Percentiles rank a stretch among this genome's conserved stretches.
Conservation (phyloP, 129 eudicot genomes). For the Flaveria trinervia region DNA sequence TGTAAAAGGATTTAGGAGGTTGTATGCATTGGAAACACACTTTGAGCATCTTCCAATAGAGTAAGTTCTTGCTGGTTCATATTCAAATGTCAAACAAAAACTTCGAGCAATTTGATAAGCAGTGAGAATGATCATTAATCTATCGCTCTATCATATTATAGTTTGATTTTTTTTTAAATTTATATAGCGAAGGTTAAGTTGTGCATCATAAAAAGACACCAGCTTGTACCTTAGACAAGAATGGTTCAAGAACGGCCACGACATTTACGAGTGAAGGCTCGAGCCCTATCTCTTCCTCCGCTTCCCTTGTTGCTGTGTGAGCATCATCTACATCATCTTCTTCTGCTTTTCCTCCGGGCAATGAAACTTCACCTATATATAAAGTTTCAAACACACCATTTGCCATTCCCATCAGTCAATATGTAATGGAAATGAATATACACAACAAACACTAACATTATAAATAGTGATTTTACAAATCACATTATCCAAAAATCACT, state of each 20-base stretch:
- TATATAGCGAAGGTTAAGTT: not conserved
- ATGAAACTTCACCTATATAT: constrained; percentile 77
- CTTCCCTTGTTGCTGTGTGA: constrained; percentile 87
- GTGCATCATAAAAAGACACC: not conserved
- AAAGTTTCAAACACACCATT: not conserved
- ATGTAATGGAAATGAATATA: no score
- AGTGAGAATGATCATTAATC: not conserved
- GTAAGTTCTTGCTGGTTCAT: no score
- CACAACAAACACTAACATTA: not conserved
- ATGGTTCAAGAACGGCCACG: constrained; percentile 85
- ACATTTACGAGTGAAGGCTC: constrained; percentile 88
- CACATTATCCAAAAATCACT: not conserved
- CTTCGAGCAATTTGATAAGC: no score
- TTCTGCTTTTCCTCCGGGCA: constrained; percentile 96
- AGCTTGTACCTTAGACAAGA: constrained; percentile 67
- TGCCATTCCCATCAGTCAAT: not conserved
- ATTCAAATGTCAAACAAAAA: no score
- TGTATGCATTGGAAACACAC: no score
- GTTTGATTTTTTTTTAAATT: not conserved
- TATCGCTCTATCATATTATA: not conserved
- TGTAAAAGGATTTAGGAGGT: no score
- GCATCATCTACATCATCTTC: constrained; percentile 78
- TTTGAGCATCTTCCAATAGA: no score
- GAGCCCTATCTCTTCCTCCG: constrained; percentile 93
- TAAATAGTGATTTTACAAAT: not conserved